These are phyloP conservation scores for Cyclocybe cylindracea DNA, from an alignment of 768 basidiomycete species.

Conservation along the genomic window DNA sequence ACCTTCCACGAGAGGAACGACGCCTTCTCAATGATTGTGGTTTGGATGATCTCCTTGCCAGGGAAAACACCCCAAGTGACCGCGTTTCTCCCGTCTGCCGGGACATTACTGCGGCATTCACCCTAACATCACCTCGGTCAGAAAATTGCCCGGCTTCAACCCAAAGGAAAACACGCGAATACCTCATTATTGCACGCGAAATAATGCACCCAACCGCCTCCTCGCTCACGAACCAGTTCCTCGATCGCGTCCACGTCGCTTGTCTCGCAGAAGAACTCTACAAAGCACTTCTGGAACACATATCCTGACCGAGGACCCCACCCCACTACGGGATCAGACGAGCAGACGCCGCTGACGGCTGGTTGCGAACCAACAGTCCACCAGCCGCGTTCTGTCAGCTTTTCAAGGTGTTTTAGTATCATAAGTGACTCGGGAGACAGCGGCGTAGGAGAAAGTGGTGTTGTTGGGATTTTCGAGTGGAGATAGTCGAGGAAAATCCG, in stretches of 20 bases:
- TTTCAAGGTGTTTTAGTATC: constrained; percentile 77
- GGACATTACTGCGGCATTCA: constrained; percentile 77
- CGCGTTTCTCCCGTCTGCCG: constrained; percentile 80
- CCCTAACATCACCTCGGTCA: constrained; percentile 47
- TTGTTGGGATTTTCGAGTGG: constrained; percentile 66
- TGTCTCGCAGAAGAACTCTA: constrained; percentile 88
- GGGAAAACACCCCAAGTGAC: constrained; percentile 99
- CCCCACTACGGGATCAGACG: constrained; percentile 78
- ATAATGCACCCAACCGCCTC: constrained; percentile 74
- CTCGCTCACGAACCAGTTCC: constrained; percentile 50
- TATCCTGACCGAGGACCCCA: constrained; percentile 95
- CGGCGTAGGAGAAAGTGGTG: constrained; percentile 87
- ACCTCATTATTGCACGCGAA: constrained; percentile 85
- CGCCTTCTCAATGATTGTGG: constrained; percentile 94
- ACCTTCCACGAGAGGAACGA: constrained; percentile 99
- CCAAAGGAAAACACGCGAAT: constrained; percentile 11
- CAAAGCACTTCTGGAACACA: constrained; percentile 97
- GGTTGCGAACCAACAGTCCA: constrained; percentile 99
- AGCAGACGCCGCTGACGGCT: constrained; percentile 78
- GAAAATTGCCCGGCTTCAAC: neutral
- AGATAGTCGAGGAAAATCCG: constrained; percentile 81
- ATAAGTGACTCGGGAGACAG: constrained; percentile 79
- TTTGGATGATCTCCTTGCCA: constrained; percentile 93
- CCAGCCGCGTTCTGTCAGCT: constrained; percentile 76
- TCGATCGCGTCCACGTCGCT: constrained; percentile 62